These are phyloP conservation scores for Phytophthora ramorum DNA, from an alignment of 352 stramenopile genomes.

Conservation along the genomic window DNA sequence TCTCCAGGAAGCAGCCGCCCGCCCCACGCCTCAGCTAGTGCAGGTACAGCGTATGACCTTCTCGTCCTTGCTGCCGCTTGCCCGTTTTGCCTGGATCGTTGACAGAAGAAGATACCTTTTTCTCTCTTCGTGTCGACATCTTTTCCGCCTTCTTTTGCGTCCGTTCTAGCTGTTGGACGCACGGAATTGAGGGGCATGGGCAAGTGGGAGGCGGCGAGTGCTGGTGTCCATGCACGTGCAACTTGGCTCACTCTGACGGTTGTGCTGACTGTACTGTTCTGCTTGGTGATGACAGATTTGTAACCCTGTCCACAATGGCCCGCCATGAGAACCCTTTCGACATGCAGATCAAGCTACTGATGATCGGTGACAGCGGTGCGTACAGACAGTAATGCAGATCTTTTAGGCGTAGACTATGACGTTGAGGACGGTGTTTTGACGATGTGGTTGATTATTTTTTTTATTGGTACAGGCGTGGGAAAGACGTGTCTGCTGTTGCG, in stretches of 20 bases:
- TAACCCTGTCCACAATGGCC: slow-evolving; percentile 65
- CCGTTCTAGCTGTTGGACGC: slow-evolving; percentile 16
- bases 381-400: slow-evolving; percentile 5
- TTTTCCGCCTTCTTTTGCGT: slow-evolving; percentile 23
- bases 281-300: slow-evolving; percentile 22
- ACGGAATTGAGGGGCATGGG: slow-evolving; percentile 1
- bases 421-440: background rate
- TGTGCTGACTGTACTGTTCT: slow-evolving; percentile 17
- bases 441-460: background rate
- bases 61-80: background rate
- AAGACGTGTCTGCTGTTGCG: slow-evolving; percentile 91
- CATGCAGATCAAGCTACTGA: slow-evolving; percentile 98
- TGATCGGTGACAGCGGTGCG: slow-evolving; percentile 97
- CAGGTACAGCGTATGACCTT: slow-evolving; percentile 19
- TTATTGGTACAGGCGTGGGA: slow-evolving; percentile 67
- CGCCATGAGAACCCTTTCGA: slow-evolving; percentile 94
- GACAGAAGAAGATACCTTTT: slow-evolving; percentile 24
- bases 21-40: slow-evolving; percentile 9
- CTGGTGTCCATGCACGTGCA: background rate
- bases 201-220: background rate
- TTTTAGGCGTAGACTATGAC: background rate
- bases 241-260: background rate
- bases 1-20: slow-evolving; percentile 26
- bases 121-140: slow-evolving; percentile 11
- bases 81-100: background rate